Percentiles rank a stretch among this genome's conserved stretches.
phyloP scores from a whole-genome alignment of 768 basidiomycete species.

The Boletus reticuloceps region DNA sequence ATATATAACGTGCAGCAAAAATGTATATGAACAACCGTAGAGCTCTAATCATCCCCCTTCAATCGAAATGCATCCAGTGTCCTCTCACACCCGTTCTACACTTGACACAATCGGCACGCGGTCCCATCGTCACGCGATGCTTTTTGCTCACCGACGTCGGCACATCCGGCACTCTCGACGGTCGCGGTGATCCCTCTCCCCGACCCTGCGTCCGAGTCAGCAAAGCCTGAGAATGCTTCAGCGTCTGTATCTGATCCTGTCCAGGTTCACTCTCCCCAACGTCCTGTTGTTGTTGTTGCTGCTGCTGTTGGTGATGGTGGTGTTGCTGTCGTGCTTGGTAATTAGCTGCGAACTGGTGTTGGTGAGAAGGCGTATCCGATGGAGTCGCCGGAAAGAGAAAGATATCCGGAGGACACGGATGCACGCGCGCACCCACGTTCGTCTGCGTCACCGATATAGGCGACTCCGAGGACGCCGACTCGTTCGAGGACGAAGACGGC shows the following conservation, averaged over 20 bases:
- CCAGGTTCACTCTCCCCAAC: background rate
- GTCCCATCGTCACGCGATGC: conserved; percentile 67
- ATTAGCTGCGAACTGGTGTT: conserved; percentile 9
- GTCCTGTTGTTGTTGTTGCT: too few species aligned
- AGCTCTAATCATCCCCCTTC: background rate
- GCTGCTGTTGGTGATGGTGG: background rate
- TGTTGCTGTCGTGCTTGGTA: background rate
- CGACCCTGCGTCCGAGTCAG: conserved; percentile 12
- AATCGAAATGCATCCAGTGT: conserved; percentile 69
- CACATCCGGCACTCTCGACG: conserved; percentile 9
- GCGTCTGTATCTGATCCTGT: conserved; percentile 1
- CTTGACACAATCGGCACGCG: conserved; percentile 64
- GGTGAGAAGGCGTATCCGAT: conserved; percentile 17
- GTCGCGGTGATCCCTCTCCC: conserved; percentile 14
- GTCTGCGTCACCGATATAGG: conserved; percentile 6
- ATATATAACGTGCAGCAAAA: too few species aligned
- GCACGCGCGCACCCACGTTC: background rate
- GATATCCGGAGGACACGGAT: conserved; percentile 25
- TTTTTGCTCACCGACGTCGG: conserved; percentile 28
- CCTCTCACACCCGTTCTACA: conserved; percentile 65
- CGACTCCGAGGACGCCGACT: conserved; percentile 13
- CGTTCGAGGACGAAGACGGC: conserved; percentile 22
- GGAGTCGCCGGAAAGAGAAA: conserved; percentile 28
- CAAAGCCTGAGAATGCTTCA: conserved; percentile 1
- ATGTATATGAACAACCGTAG: too few species aligned